Base-by-base conservation (phyloP, 192 early-diverging fungal species). In the Gigaspora rosea region DNA sequence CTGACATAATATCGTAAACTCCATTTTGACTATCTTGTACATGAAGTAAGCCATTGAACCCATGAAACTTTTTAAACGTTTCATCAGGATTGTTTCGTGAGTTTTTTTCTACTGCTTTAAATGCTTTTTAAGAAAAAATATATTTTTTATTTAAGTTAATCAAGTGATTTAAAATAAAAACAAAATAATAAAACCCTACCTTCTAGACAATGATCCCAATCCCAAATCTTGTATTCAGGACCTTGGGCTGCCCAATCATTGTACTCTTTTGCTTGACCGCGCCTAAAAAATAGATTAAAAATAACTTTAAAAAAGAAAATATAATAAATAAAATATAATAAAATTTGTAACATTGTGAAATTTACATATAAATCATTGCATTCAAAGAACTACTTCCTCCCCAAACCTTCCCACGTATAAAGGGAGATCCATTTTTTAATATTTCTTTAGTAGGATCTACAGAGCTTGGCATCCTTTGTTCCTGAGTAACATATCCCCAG, bases 291-390 rank as follows among this genome's bases (percentile, higher is more conserved):
- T 27, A 27, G 27, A 27, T 27, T 27, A 22, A 61, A 22, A 1
- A 16, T 22, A 13, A 51, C 13, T 8, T 11, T 4, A 27, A 22
- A 20, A 0, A 27, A 61, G 18, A 16, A 22, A 22, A 22, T 4
- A 22, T 22, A 22, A 10, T 10, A 20, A 11, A 8, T 8, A 0
- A 8, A 10, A 11, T 9, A 22, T 20, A 8, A 22, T 20, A 61
- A 61, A 62, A 62, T 32, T 10, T 27, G 27, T 27, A 27, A 27
- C 27, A 27, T 27, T 27, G 27, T 27, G 1, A 27, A 62, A 62
- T 3, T 62, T 62, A 62, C 61, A 33, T 32, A 62, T 62, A 62
- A 62, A 62, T 12, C 61, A 62, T 62, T 8, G 61, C 61, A 35
- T 62, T 62, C 8, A 62, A 1, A 32, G 61, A 32, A 33, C 61